Evolutionary conservation across 257 asterid species (phyloP).

Genomic region (Cinchona pubescens): DNA sequence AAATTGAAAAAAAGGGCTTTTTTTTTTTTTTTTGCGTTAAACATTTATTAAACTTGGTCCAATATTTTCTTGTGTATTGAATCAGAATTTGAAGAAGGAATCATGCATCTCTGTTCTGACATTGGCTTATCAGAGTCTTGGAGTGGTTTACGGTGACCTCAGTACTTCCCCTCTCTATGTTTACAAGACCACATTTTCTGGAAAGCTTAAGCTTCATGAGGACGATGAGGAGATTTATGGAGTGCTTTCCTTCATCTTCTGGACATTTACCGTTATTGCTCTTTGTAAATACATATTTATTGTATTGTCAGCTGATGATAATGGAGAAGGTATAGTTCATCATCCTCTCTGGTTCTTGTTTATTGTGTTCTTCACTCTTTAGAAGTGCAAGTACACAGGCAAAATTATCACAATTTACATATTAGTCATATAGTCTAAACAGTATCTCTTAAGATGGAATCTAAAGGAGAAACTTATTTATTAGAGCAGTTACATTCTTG

Average conservation of each 20-base stretch:
- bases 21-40: no score
- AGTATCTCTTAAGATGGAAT: neutral
- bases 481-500: neutral
- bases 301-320: slow-evolving; percentile 37
- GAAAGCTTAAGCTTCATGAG: slow-evolving; percentile 27
- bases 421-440: neutral
- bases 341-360: neutral
- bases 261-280: slow-evolving; percentile 40
- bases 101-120: slow-evolving; percentile 23
- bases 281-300: slow-evolving; percentile 32
- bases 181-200: slow-evolving; percentile 31
- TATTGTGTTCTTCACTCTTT: neutral
- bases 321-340: slow-evolving; percentile 35
- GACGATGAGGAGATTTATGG: slow-evolving; percentile 36
- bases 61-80: neutral
- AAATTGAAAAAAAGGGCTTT: no score
- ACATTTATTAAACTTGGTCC: neutral
- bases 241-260: slow-evolving; percentile 38
- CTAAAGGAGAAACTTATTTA: neutral
- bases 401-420: neutral
- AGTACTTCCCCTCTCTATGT: slow-evolving; percentile 44
- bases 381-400: neutral
- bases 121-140: slow-evolving; percentile 40
- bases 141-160: slow-evolving; percentile 42
- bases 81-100: slow-evolving; percentile 18